A percentile compares a stretch with the other conserved stretches of the same genome.
These are phyloP conservation scores for Naganishia vaughanmartiniae DNA, from an alignment of 768 basidiomycete species.

Conservation along the genomic window DNA sequence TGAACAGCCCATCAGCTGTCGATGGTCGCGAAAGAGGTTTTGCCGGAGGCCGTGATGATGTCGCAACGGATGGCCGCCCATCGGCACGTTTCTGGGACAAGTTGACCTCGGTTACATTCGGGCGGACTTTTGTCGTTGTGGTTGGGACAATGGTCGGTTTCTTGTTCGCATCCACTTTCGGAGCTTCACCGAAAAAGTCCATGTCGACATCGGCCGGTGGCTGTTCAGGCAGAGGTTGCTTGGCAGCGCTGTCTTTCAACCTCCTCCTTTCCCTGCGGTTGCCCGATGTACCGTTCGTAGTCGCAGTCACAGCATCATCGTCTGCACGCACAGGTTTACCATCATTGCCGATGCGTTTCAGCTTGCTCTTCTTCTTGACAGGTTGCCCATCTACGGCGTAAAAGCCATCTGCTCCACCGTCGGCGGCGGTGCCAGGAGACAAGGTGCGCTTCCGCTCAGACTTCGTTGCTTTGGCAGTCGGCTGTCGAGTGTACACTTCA, in stretches of 20 bases:
- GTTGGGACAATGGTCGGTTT: background rate
- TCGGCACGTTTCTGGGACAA: constrained; percentile 11
- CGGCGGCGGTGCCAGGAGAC: background rate
- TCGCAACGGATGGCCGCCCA: background rate
- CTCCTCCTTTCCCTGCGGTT: background rate
- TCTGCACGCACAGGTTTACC: constrained; percentile 3
- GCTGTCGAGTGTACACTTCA: background rate
- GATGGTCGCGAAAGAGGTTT: constrained; percentile 5
- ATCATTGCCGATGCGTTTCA: constrained; percentile 15
- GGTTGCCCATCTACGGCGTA: background rate
- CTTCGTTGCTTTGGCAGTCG: background rate
- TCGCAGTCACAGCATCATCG: constrained; percentile 15
- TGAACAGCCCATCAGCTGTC: constrained; percentile 27
- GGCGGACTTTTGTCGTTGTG: background rate
- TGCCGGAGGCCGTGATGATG: constrained; percentile 12
- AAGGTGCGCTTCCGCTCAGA: background rate
- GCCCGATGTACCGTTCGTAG: constrained; percentile 1
- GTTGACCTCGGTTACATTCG: constrained; percentile 4
- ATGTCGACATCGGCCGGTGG: constrained; percentile 1
- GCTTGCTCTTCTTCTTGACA: background rate
- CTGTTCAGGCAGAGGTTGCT: background rate
- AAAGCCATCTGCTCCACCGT: background rate
- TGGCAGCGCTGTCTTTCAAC: background rate
- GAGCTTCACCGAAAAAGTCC: constrained; percentile 19
- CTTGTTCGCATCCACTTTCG: background rate